Evolutionary conservation across 2,329 filamentous ascomycete genomes (phyloP).

Genomic region (Spiromastix sp.): DNA sequence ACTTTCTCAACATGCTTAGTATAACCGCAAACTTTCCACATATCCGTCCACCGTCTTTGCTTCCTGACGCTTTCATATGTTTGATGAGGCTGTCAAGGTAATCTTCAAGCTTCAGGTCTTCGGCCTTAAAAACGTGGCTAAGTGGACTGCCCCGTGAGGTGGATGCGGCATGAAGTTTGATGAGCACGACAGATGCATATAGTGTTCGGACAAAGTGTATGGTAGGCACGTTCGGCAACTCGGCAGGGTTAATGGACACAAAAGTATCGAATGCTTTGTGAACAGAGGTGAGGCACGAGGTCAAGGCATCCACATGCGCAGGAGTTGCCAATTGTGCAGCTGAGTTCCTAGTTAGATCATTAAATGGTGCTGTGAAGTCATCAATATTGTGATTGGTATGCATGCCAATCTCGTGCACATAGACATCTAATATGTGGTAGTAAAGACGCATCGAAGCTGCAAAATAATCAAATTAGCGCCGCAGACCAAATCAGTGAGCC

Average conservation of each 20-base stretch:
- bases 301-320: conserved; percentile 57
- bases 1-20: conserved; percentile 57
- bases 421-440: conserved; percentile 57
- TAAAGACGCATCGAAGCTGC: conserved; percentile 53
- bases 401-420: conserved; percentile 66
- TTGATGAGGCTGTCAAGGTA: conserved; percentile 62
- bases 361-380: conserved; percentile 36
- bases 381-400: conserved; percentile 52
- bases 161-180: conserved; percentile 63
- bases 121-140: conserved; percentile 57
- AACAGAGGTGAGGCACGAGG: conserved; percentile 55
- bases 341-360: conserved; percentile 33
- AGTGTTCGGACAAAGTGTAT: conserved; percentile 62
- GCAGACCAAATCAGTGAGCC: conserved; percentile 3
- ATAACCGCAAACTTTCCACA: conserved; percentile 62
- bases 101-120: conserved; percentile 53
- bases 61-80: conserved; percentile 55
- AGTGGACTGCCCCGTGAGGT: conserved; percentile 55
- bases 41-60: conserved; percentile 53
- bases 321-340: conserved; percentile 34
- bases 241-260: conserved; percentile 47
- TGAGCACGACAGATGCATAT: conserved; percentile 60
- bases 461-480: conserved; percentile 3
- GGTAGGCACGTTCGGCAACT: conserved; percentile 56
- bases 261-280: conserved; percentile 59